Evolutionary conservation across 495 filamentous ascomycete genomes (phyloP).

Genomic region (Tuber calosporum): DNA sequence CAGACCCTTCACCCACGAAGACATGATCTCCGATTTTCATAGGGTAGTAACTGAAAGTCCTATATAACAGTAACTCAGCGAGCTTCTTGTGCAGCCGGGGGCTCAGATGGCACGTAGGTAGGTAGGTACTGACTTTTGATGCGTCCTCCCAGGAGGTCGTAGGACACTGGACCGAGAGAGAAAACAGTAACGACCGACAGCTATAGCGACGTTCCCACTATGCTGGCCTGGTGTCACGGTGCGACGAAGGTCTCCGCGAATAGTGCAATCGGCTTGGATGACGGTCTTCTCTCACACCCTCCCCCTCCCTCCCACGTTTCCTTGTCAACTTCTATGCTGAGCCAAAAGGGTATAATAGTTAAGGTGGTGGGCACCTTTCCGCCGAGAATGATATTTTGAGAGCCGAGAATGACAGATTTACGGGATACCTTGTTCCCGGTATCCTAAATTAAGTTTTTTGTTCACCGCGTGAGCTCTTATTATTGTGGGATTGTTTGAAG

Average conservation of each 20-base stretch:
- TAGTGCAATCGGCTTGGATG: slow-evolving; percentile 82
- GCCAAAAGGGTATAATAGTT: neutral
- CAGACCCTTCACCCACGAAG: slow-evolving; percentile 65
- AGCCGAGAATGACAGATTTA: slow-evolving; percentile 79
- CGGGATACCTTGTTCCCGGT: slow-evolving; percentile 98
- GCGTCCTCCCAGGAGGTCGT: slow-evolving; percentile 67
- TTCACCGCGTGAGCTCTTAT: neutral
- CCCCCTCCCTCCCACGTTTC: neutral
- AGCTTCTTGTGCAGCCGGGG: neutral
- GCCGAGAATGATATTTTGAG: slow-evolving; percentile 93
- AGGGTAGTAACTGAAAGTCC: slow-evolving; percentile 64
- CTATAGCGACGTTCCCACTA: slow-evolving; percentile 59
- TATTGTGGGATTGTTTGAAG: slow-evolving; percentile 1
- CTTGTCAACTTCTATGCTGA: neutral
- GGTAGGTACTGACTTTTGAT: slow-evolving; percentile 51
- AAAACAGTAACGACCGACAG: slow-evolving; percentile 81
- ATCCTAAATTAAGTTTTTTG: slow-evolving; percentile 51
- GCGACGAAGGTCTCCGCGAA: slow-evolving; percentile 81
- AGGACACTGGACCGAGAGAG: slow-evolving; percentile 65
- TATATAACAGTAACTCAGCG: slow-evolving; percentile 33
- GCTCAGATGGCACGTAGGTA: neutral
- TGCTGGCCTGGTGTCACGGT: slow-evolving; percentile 42
- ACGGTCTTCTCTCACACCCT: slow-evolving; percentile 55
- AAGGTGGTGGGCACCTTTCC: slow-evolving; percentile 49
- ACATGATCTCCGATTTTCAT: slow-evolving; percentile 90